phyloP scores from a whole-genome alignment of 331 rosid species.

The Saraca asoca region DNA sequence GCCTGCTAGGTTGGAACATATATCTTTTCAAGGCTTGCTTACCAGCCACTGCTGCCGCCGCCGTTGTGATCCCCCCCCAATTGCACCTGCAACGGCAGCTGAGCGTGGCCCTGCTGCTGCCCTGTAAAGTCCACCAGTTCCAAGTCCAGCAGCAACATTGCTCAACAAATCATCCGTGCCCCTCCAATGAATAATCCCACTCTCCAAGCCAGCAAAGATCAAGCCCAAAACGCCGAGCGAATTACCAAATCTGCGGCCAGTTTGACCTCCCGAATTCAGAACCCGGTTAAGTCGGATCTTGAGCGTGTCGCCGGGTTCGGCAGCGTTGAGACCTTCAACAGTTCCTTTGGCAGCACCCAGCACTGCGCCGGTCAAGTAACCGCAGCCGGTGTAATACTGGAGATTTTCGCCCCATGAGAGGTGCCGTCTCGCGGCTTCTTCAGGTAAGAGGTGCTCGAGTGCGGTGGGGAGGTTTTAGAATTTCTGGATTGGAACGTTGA shows the following conservation, averaged over 20 bases:
- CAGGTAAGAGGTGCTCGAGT: conserved; percentile 60
- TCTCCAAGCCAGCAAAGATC: conserved; percentile 61
- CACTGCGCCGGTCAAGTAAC: conserved; percentile 60
- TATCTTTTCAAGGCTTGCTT: conserved; percentile 66
- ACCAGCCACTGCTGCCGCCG: conserved; percentile 61
- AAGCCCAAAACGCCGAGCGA: conserved; percentile 62
- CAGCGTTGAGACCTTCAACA: conserved; percentile 49
- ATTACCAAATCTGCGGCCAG: conserved; percentile 57
- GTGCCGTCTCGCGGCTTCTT: conserved; percentile 54
- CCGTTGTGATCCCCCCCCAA: conserved; percentile 71
- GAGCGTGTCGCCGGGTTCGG: conserved; percentile 57
- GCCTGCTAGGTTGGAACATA: conserved; percentile 49
- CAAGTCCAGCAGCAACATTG: conserved; percentile 66
- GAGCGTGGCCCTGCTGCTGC: conserved; percentile 70
- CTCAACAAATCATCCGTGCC: conserved; percentile 59
- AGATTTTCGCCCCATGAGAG: conserved; percentile 74
- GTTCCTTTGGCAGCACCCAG: conserved; percentile 55
- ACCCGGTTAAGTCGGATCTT: conserved; percentile 67
- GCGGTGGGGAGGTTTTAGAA: conserved; percentile 70
- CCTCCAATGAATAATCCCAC: conserved; percentile 45
- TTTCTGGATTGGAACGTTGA: conserved; percentile 54
- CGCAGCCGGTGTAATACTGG: conserved; percentile 67
- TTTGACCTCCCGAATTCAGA: conserved; percentile 63
- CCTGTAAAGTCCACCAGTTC: conserved; percentile 66
- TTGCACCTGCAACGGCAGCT: conserved; percentile 70